Conservation (phyloP, 306 rosid genomes). For the Luffa acutangula region DNA sequence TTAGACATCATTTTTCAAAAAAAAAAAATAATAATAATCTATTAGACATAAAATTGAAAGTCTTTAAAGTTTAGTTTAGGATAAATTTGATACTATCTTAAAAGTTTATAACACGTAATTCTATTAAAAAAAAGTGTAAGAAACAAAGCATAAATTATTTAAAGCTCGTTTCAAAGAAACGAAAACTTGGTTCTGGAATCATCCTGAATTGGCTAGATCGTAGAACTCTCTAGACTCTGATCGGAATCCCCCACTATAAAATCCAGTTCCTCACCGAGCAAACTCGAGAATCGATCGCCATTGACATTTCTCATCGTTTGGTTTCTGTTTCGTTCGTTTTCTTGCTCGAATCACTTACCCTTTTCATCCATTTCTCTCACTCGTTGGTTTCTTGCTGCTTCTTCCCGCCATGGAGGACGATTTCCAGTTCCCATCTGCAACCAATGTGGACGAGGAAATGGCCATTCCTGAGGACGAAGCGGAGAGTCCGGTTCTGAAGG, state of each 20-base stretch:
- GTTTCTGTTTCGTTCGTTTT: background rate
- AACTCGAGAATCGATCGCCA: background rate
- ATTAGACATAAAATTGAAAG: no score
- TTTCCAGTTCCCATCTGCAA: slow-evolving; percentile 2
- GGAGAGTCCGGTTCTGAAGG: slow-evolving; percentile 29
- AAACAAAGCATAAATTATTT: no score
- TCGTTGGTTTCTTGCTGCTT: background rate
- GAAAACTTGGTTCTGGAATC: background rate
- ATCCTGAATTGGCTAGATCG: background rate
- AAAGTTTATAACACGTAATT: no score
- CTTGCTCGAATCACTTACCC: background rate
- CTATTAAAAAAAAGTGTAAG: no score
- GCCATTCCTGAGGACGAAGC: slow-evolving; percentile 28
- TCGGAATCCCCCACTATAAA: background rate
- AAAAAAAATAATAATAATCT: no score
- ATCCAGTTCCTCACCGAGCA: background rate
- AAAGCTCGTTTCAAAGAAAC: no score
- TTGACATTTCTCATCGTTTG: background rate
- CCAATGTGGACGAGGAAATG: slow-evolving; percentile 26
- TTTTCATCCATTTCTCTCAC: background rate
- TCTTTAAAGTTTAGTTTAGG: no score
- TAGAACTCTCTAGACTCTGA: background rate
- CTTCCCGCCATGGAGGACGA: slow-evolving; percentile 14
- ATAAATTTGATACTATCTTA: no score
- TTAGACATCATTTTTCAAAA: no score